phyloP scores from a whole-genome alignment of 352 stramenopile species.

The Phytophthora citricola region DNA sequence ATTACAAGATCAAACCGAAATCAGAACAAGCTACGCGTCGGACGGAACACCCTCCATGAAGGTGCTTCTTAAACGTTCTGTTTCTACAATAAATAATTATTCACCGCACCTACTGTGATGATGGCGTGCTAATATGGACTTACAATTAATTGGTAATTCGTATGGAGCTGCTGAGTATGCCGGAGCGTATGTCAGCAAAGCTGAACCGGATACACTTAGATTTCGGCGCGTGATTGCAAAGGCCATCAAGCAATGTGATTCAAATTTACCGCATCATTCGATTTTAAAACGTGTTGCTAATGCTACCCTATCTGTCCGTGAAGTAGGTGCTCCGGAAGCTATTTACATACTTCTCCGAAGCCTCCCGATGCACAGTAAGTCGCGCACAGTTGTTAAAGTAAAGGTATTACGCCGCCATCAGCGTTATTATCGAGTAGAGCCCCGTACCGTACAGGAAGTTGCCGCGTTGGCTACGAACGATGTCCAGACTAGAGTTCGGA shows the following conservation, averaged over 20 bases:
- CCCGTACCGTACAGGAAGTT: no score
- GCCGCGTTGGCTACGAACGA: no score
- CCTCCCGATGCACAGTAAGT: slow-evolving; percentile 10
- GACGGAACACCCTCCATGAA: slow-evolving; percentile 3
- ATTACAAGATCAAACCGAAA: neutral
- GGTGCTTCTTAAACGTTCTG: neutral
- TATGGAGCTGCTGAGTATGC: slow-evolving; percentile 36
- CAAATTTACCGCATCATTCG: neutral
- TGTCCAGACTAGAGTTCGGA: neutral
- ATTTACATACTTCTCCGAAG: neutral
- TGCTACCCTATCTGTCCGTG: neutral
- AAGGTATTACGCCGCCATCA: slow-evolving; percentile 5
- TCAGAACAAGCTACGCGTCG: neutral
- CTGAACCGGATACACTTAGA: slow-evolving; percentile 1
- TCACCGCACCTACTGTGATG: neutral
- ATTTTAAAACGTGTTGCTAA: slow-evolving; percentile 4
- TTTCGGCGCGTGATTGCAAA: slow-evolving; percentile 14
- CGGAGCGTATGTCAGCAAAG: slow-evolving; percentile 34
- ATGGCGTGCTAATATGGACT: slow-evolving; percentile 42
- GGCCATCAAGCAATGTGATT: slow-evolving; percentile 14
- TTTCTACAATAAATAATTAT: slow-evolving; percentile 18
- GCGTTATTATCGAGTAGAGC: slow-evolving; percentile 12
- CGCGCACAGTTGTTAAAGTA: slow-evolving; percentile 2
- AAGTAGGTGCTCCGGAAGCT: slow-evolving; percentile 4
- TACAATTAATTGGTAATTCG: slow-evolving; percentile 32